phyloP scores from a whole-genome alignment of 306 rosid genomes.

The Carpinus viminea region DNA sequence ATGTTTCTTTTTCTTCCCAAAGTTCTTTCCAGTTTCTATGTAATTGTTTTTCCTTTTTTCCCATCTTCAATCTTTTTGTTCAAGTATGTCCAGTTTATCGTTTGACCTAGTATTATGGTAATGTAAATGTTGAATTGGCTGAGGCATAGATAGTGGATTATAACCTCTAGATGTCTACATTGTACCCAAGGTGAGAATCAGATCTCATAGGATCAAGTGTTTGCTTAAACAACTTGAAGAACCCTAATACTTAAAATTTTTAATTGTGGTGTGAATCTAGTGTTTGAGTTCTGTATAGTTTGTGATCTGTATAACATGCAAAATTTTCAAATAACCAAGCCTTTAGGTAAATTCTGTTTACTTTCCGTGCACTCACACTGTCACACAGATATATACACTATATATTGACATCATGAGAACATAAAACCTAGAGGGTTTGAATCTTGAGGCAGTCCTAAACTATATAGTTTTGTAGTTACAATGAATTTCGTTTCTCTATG shows the following conservation, averaged over 20 bases:
- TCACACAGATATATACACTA: no score
- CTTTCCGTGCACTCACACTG: no score
- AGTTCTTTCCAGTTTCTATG: slow-evolving; percentile 11
- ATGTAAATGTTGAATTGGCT: neutral
- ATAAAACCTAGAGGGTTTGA: neutral
- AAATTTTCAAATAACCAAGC: neutral
- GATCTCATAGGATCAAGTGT: slow-evolving; percentile 4
- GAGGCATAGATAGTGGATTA: neutral
- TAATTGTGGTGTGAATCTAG: neutral
- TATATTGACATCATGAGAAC: neutral
- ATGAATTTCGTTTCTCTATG: neutral
- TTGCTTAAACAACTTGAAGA: slow-evolving; percentile 15
- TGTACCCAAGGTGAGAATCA: neutral
- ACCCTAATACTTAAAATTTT: neutral
- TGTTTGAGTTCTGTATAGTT: neutral
- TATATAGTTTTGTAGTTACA: neutral
- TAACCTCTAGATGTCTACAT: no score
- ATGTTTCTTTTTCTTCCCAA: slow-evolving; percentile 9
- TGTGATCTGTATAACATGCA: neutral
- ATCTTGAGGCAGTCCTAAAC: neutral
- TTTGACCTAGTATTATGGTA: neutral
- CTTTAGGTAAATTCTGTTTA: neutral
- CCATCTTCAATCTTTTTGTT: neutral
- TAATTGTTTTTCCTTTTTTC: neutral
- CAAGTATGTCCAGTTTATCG: neutral